Conservation (phyloP, 805 yeast species). For the Kluyveromyces wickerhamii region DNA sequence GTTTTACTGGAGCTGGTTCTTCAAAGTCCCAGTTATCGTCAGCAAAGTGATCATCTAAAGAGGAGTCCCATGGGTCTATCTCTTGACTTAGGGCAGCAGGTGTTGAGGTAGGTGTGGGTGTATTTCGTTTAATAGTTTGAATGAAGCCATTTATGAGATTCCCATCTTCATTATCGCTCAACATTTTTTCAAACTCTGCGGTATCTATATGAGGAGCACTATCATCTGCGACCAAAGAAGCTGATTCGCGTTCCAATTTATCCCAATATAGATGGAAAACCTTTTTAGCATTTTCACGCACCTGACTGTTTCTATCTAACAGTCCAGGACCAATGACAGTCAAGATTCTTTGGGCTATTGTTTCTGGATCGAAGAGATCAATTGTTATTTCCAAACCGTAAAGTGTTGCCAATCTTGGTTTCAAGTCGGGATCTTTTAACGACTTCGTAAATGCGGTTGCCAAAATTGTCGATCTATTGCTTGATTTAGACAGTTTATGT, state of each 20-base stretch:
- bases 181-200: conserved; percentile 16
- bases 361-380: conserved; percentile 61
- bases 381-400: conserved; percentile 60
- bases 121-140: conserved; percentile 13
- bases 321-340: conserved; percentile 81
- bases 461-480: conserved; percentile 56
- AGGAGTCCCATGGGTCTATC: not conserved
- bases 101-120: conserved; percentile 6
- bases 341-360: conserved; percentile 70
- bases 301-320: conserved; percentile 62
- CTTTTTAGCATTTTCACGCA: conserved; percentile 63
- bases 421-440: conserved; percentile 67
- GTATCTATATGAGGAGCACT: conserved; percentile 12
- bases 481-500: conserved; percentile 21
- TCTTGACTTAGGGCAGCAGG: conserved; percentile 4
- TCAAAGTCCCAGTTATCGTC: conserved; percentile 26
- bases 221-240: conserved; percentile 20
- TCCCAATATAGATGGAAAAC: conserved; percentile 56
- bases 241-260: conserved; percentile 41
- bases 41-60: conserved; percentile 17
- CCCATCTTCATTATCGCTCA: conserved; percentile 10
- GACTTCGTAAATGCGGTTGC: conserved; percentile 84
- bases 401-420: conserved; percentile 68
- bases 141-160: conserved; percentile 17
- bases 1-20: conserved; percentile 2